Evolutionary conservation across 1,284 basidiomycete species (phyloP).

Genomic region (Cryptococcus jaspeensis): DNA sequence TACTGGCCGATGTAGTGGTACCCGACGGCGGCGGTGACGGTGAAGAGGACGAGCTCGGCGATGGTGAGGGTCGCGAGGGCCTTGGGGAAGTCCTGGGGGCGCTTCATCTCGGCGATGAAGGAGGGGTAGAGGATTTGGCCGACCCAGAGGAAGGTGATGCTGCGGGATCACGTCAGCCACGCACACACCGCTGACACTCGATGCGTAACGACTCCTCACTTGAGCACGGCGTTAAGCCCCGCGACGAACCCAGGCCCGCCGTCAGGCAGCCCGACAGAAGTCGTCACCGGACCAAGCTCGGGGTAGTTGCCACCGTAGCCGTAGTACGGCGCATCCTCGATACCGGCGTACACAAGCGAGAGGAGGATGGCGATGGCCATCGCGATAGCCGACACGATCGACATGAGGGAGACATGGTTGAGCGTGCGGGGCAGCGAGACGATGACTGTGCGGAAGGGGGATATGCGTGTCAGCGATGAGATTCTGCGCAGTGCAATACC

Average conservation of each 20-base stretch:
- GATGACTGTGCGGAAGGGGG: slow-evolving; percentile 50
- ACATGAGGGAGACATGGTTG: slow-evolving; percentile 54
- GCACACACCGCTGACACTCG: neutral
- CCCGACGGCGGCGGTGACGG: slow-evolving; percentile 62
- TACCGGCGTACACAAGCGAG: slow-evolving; percentile 58
- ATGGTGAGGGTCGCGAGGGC: slow-evolving; percentile 52
- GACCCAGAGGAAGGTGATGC: slow-evolving; percentile 60
- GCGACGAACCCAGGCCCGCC: slow-evolving; percentile 60
- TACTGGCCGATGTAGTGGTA: slow-evolving; percentile 55
- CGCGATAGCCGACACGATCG: slow-evolving; percentile 53
- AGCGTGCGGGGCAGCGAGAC: slow-evolving; percentile 59
- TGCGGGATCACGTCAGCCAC: slow-evolving; percentile 9
- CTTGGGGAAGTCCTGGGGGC: slow-evolving; percentile 63
- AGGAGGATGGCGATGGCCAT: slow-evolving; percentile 62
- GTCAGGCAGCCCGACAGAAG: slow-evolving; percentile 38
- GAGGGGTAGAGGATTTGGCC: slow-evolving; percentile 57
- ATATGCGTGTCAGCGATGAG: slow-evolving; percentile 9
- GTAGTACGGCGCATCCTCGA: slow-evolving; percentile 52
- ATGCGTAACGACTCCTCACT: slow-evolving; percentile 28
- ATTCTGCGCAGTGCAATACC: neutral
- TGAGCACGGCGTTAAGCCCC: slow-evolving; percentile 54
- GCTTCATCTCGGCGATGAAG: slow-evolving; percentile 53
- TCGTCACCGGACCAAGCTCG: slow-evolving; percentile 32
- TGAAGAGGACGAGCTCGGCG: slow-evolving; percentile 62
- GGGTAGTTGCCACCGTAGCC: slow-evolving; percentile 46